Evolutionary conservation across 257 asterid species (phyloP).

Genomic region (Thymus quinquecostatus): DNA sequence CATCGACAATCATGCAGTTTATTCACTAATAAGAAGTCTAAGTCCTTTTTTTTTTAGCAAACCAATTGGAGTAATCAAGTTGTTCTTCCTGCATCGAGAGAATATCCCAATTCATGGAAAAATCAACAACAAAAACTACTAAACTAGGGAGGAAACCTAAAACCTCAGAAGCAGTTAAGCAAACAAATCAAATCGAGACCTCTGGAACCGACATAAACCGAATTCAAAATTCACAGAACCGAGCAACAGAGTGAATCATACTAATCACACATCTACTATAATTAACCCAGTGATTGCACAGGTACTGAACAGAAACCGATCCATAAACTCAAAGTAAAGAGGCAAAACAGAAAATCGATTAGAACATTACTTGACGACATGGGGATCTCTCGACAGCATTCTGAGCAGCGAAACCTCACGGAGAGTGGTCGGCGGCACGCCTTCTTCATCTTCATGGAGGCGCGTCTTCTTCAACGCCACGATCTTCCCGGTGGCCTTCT

Average conservation of each 20-base stretch:
- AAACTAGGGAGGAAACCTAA: neutral
- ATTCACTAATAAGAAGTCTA: neutral
- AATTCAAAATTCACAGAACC: neutral
- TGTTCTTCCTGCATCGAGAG: too few species aligned
- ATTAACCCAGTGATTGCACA: conserved; percentile 2
- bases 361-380: conserved; percentile 62
- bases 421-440: conserved; percentile 97
- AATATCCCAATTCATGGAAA: neutral
- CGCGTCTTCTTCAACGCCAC: conserved; percentile 95
- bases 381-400: conserved; percentile 91
- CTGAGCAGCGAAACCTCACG: conserved; percentile 89
- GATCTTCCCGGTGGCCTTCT: conserved; percentile 86
- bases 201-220: neutral
- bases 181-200: conserved; percentile 16
- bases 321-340: neutral
- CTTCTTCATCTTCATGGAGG: conserved; percentile 95
- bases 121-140: conserved; percentile 6
- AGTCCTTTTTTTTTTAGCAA: neutral
- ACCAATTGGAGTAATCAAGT: too few species aligned
- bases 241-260: conserved; percentile 1
- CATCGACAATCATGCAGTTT: neutral
- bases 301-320: conserved; percentile 6
- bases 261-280: neutral
- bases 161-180: conserved; percentile 9
- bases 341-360: conserved; percentile 7